Evolutionary conservation across 306 rosid species (phyloP), one percentile per base, ranked within the genome.

Genomic region (Dryas octopetala): DNA sequence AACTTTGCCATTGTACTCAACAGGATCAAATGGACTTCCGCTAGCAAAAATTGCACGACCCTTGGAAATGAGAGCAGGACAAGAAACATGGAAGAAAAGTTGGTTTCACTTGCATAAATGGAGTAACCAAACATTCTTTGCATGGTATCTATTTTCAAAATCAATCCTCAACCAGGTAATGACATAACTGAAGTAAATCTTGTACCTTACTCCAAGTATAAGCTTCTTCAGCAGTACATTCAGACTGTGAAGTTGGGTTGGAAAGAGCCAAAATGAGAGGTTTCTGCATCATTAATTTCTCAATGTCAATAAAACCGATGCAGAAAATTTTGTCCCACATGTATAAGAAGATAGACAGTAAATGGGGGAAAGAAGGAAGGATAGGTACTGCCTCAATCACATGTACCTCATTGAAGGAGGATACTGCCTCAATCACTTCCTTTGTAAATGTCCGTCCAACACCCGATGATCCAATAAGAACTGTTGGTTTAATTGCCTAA

Each of bases 191-290:
- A 53, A 28, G 54, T 49, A 10, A 52, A 66, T 28, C 71, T 43
- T 41, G 63, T 85, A 93, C 98, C 98, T 93, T 78, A 62, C 85
- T 89, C 91, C 93, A 93, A 9, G 83, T 77, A 69, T 93, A 93
- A 74, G 97, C 96, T 85, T 93, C 96, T 84, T 93, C 93, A 17
- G 98, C 98, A 17, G 98, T 93, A 80, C 98, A 93, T 85, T 93
- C 97, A 8, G 98, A 91, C 71, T 93, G 98, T 17, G 97, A 85
- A 38, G 98, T 91, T 2, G 98, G 98, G 79, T 93, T 91, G 73
- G 98, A 93, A 62, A 93, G 97, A 81, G 98, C 98, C 87, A 93
- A 1, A 74, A 93, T 88, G 82, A 93, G 85, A 79, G 98, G 98
- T 86, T 82, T 88, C 98, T 93, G 91, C 86, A 77, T 73, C 68